Evolutionary conservation across 2,329 filamentous ascomycete species (phyloP).

Genomic region (Colletotrichum musae): DNA sequence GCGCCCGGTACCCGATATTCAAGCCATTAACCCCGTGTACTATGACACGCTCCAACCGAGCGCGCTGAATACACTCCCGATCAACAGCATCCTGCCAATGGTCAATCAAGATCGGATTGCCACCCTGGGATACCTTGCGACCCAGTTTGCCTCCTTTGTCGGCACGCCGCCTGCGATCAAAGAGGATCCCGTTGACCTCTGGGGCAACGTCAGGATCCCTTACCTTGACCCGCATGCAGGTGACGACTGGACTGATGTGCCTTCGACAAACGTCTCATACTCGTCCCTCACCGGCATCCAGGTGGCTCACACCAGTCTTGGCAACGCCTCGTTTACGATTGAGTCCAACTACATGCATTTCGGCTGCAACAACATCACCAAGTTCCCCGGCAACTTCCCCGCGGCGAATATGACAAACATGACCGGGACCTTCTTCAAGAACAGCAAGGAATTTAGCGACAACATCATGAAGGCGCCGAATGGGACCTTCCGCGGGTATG

Average conservation of each 20-base stretch:
- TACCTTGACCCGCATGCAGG: slow-evolving; percentile 15
- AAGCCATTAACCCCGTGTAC: neutral
- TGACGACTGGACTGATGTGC: neutral
- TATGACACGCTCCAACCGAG: neutral
- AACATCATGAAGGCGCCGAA: slow-evolving; percentile 4
- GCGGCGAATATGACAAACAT: slow-evolving; percentile 5
- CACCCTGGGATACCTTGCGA: slow-evolving; percentile 2
- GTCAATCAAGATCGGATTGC: neutral
- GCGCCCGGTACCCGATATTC: neutral
- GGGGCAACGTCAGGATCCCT: slow-evolving; percentile 49
- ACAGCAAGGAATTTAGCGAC: neutral
- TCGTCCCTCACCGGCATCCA: slow-evolving; percentile 27
- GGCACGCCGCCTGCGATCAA: slow-evolving; percentile 42
- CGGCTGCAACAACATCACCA: slow-evolving; percentile 22
- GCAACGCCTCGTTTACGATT: slow-evolving; percentile 20
- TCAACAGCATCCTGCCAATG: neutral
- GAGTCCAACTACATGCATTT: slow-evolving; percentile 30
- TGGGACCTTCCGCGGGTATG: neutral
- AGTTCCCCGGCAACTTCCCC: neutral
- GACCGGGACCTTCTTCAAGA: neutral
- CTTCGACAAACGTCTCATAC: neutral
- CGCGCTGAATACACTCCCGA: neutral
- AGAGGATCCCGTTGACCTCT: slow-evolving; percentile 43
- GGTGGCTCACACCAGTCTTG: neutral
- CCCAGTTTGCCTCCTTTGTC: slow-evolving; percentile 41